Conservation (phyloP, 1,284 basidiomycete genomes). For the Leccinum huronense region DNA sequence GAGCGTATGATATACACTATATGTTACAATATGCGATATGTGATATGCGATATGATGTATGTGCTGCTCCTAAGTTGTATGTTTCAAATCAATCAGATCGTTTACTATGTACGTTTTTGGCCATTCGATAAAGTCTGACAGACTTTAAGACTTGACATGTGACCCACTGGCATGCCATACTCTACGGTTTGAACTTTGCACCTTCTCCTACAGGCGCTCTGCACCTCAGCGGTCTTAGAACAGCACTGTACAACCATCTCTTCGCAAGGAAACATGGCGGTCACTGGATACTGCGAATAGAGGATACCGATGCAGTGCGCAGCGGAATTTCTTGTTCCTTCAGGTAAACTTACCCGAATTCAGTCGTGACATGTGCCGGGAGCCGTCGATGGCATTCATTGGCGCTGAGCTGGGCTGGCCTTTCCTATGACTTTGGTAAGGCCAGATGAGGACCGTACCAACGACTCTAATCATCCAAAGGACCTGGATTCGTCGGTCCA, state of each 20-base stretch:
- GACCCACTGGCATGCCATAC: too few species aligned
- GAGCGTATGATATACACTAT: too few species aligned
- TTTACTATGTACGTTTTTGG: too few species aligned
- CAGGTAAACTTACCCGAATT: slow-evolving; percentile 7
- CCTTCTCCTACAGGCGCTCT: slow-evolving; percentile 95
- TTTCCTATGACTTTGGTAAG: slow-evolving; percentile 88
- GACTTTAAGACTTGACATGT: too few species aligned
- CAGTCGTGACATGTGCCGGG: slow-evolving; percentile 81
- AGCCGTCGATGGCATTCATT: slow-evolving; percentile 78
- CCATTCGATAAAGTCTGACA: too few species aligned
- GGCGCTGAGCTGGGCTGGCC: slow-evolving; percentile 88
- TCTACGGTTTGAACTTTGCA: slow-evolving; percentile 56
- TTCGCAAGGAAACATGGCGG: slow-evolving; percentile 80
- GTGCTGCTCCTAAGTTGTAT: too few species aligned
- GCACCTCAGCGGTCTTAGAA: slow-evolving; percentile 95
- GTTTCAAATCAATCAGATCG: too few species aligned
- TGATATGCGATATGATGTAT: too few species aligned
- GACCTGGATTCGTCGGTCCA: slow-evolving; percentile 72
- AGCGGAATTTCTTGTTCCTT: not conserved
- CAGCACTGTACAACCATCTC: slow-evolving; percentile 92
- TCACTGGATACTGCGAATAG: slow-evolving; percentile 88
- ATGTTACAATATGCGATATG: too few species aligned
- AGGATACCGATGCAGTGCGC: slow-evolving; percentile 79
- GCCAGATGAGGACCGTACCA: not conserved
- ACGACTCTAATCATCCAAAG: slow-evolving; percentile 38